A percentile compares a stretch with the other conserved stretches of the same genome.
Evolutionary conservation across 495 filamentous ascomycete genomes (phyloP).

Genomic region (Tuber microsphaerosporum): DNA sequence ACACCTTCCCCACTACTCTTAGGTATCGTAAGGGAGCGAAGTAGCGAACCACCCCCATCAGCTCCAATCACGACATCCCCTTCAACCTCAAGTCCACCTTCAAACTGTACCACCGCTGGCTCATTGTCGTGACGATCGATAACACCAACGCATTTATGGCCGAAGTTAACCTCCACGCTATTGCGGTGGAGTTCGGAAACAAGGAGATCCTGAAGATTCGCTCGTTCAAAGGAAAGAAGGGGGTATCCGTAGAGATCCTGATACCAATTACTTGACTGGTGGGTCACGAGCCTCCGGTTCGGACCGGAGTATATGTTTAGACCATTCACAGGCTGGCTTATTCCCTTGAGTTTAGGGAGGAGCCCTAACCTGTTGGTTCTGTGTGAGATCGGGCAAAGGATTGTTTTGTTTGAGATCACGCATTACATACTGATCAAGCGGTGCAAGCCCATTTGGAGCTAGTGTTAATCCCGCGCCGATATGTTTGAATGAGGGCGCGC

Average conservation of each 20-base stretch:
- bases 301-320: background rate
- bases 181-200: constrained; percentile 12
- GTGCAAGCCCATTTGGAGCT: constrained; percentile 1
- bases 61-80: constrained; percentile 20
- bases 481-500: constrained; percentile 29
- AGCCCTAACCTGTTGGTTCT: constrained; percentile 10
- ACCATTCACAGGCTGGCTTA: constrained; percentile 8
- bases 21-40: constrained; percentile 10
- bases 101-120: constrained; percentile 1
- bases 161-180: constrained; percentile 10
- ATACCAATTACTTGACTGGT: background rate
- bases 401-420: background rate
- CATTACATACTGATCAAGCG: constrained; percentile 5
- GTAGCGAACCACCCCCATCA: constrained; percentile 15
- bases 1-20: background rate
- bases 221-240: constrained; percentile 3
- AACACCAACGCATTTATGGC: constrained; percentile 13
- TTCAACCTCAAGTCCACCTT: constrained; percentile 10
- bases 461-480: constrained; percentile 35
- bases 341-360: constrained; percentile 11
- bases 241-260: constrained; percentile 5
- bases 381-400: background rate
- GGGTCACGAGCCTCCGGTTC: background rate
- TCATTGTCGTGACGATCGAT: background rate
- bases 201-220: constrained; percentile 14